A percentile compares a stretch with the other conserved stretches of the same genome.
Conservation (phyloP, 73 alveolate species). For the Stentor coeruleus region DNA sequence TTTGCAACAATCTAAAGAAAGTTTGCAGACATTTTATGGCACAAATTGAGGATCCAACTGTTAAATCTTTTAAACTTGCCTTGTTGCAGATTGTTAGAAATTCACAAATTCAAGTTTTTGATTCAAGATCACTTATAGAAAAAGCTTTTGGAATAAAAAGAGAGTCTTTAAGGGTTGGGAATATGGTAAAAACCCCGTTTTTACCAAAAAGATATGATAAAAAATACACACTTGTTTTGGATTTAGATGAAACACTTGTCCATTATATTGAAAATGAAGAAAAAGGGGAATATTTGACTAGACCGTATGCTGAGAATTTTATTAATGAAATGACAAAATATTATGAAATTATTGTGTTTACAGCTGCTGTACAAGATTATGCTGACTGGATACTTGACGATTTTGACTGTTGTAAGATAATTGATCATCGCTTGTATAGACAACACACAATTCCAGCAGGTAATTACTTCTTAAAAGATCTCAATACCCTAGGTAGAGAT, state of each 20-base stretch:
- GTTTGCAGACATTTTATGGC: not conserved
- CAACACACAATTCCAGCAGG: constrained; percentile 42
- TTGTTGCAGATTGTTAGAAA: not conserved
- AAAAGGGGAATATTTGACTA: constrained; percentile 31
- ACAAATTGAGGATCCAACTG: not conserved
- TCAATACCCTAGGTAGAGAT: constrained; percentile 58
- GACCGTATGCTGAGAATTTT: constrained; percentile 46
- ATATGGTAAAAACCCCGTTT: not conserved
- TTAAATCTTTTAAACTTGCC: not conserved
- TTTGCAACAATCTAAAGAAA: not conserved
- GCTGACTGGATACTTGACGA: constrained; percentile 57
- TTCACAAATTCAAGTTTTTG: not conserved
- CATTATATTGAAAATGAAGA: constrained; percentile 58
- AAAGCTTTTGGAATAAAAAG: not conserved
- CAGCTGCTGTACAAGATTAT: constrained; percentile 63
- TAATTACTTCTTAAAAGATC: constrained; percentile 41
- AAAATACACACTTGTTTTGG: constrained; percentile 63
- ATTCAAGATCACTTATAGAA: not conserved
- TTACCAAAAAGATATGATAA: not conserved
- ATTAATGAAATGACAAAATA: constrained; percentile 36
- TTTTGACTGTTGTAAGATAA: constrained; percentile 25
- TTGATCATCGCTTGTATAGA: constrained; percentile 41
- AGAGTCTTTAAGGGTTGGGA: not conserved
- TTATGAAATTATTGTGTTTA: constrained; percentile 53
- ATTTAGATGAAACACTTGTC: constrained; percentile 72